Base-by-base conservation (phyloP, 352 stramenopile genomes). In the Globisporangium paroecandrum region DNA sequence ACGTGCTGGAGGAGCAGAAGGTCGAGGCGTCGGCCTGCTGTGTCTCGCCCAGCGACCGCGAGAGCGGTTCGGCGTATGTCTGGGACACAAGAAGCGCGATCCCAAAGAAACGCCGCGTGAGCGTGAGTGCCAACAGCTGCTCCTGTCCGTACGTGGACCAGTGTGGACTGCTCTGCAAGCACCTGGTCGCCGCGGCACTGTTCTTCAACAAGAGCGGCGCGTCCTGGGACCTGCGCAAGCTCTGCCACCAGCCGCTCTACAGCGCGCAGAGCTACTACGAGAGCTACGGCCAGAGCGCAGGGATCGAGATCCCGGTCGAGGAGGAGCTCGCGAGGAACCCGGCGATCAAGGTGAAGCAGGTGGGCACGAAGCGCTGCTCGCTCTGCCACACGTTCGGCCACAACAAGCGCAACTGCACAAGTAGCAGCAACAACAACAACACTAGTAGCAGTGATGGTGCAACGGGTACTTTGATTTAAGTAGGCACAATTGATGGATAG, bases 381-480 rank as follows among this genome's bases (percentile, higher is more conserved):
- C 46, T 80, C 1, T 82, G 75, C 66, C 75, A 80, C 62, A 70
- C 58, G 27, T 62, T 75, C 15, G 72, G 75, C 10, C 76, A 83
- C 62, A 83, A 83, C 67, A 83, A 83, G 60, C 67, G 74, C 24
- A 83, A 83, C 51, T 83, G 76, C 58, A 75, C 43, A 12, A 59
- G 8, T 24, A 58, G 20, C 32, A 49, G 32, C 29, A 34, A 13
- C 12, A 54, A 13, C 34, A 65, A 27, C 59, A 56, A 56, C 49
- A 46, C 18, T 13, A 46, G 36, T 13, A 46, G 38, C 13, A 46
- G 38, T 20, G 38, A 20, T 13, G 38, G 38, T 10, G 36, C 36
- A 43, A 43, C 10, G 36, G 36, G 36, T 15, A 43, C 36, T 15
- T 43, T 43, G 36, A 43, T 43, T 15, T 43, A 43, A 43, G 36